These are phyloP conservation scores for Nepenthes alata DNA, from an alignment of 179 eudicot species.

Conservation along the genomic window DNA sequence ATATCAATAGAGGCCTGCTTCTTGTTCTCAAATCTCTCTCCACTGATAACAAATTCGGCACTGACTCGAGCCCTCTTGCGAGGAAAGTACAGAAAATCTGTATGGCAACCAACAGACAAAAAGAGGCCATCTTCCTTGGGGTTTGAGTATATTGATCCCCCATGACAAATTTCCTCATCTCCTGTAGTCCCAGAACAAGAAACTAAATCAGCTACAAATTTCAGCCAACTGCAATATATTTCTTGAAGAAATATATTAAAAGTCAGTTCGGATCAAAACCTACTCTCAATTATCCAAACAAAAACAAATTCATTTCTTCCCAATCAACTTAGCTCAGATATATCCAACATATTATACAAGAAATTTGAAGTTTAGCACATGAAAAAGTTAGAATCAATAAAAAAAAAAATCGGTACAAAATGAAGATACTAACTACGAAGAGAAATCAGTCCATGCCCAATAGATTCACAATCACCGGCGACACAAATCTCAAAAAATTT, in stretches of 20 bases:
- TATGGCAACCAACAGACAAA: conserved; percentile 40
- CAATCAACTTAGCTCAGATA: neutral
- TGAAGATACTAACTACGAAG: neutral
- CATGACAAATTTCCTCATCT: conserved; percentile 43
- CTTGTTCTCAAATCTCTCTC: conserved; percentile 18
- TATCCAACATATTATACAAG: neutral
- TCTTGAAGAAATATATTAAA: neutral
- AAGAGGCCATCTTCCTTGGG: conserved; percentile 45
- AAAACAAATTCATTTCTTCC: neutral
- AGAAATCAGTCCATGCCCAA: neutral
- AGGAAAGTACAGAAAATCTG: conserved; percentile 42
- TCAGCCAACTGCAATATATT: neutral
- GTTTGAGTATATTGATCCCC: conserved; percentile 42
- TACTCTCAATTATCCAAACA: neutral
- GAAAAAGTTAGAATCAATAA: neutral
- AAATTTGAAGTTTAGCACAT: neutral
- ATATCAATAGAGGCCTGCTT: conserved; percentile 43
- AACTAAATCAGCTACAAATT: conserved; percentile 19
- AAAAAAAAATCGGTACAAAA: neutral
- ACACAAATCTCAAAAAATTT: neutral
- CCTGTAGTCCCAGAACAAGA: conserved; percentile 29
- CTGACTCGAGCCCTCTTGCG: conserved; percentile 57
- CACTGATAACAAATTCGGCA: conserved; percentile 29
- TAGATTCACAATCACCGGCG: neutral
- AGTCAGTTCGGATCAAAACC: neutral